These are phyloP conservation scores for Trapa bicornis DNA, from an alignment of 345 rosid species.

Conservation along the genomic window DNA sequence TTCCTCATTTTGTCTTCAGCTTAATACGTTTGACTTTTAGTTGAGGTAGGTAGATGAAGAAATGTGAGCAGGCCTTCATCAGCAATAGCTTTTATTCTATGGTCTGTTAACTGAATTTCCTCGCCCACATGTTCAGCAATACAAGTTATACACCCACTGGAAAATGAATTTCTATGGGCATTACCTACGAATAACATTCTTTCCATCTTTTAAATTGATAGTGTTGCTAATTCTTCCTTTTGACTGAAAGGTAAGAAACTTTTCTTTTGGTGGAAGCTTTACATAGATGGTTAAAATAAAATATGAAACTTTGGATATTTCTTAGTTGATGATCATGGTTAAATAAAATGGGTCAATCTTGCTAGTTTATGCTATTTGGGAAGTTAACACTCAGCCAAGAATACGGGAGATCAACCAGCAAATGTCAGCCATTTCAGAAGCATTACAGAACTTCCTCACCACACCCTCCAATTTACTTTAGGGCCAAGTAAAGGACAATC, in stretches of 20 bases:
- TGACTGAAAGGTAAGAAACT: not conserved
- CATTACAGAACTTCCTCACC: not conserved
- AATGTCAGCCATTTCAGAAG: not conserved
- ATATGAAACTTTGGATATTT: too few relatives aligned
- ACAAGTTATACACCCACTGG: too few relatives aligned
- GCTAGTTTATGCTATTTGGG: too few relatives aligned
- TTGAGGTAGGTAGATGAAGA: not conserved
- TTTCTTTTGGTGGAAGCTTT: not conserved
- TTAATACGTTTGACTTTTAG: conserved; percentile 6
- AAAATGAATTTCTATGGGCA: too few relatives aligned
- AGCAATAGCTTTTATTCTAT: not conserved
- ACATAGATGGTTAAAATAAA: not conserved
- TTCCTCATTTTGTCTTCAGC: not conserved
- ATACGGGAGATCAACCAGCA: not conserved
- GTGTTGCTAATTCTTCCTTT: not conserved
- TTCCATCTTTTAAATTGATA: not conserved
- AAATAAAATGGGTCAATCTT: too few relatives aligned
- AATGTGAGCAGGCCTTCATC: not conserved
- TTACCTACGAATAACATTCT: not conserved
- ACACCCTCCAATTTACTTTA: not conserved
- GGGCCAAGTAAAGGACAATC: not conserved
- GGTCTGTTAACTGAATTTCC: not conserved
- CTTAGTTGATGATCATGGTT: too few relatives aligned
- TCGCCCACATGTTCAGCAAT: too few relatives aligned
- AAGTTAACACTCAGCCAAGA: too few relatives aligned